Evolutionary conservation across 345 rosid genomes (phyloP).

Genomic region (Psidium friedrichsthalianum): DNA sequence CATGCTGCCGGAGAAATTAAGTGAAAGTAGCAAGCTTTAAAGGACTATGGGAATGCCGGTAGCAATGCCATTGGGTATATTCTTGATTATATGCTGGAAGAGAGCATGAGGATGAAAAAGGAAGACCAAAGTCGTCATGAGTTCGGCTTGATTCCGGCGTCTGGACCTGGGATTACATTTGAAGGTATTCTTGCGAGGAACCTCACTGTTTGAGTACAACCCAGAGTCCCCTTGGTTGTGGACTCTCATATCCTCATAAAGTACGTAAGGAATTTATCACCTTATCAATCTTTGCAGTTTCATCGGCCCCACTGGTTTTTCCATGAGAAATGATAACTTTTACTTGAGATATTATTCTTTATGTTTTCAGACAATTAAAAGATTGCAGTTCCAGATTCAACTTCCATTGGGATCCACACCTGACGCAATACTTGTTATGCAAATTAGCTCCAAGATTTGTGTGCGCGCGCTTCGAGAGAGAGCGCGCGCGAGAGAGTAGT

Average conservation of each 20-base stretch:
- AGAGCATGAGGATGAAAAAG: slow-evolving; percentile 31
- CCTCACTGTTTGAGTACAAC: slow-evolving; percentile 22
- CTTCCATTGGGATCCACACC: neutral
- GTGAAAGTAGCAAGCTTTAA: slow-evolving; percentile 66
- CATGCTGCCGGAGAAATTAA: slow-evolving; percentile 62
- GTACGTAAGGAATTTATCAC: neutral
- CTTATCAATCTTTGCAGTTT: neutral
- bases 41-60: slow-evolving; percentile 92
- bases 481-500: no score
- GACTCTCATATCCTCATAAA: neutral
- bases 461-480: neutral
- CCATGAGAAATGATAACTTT: neutral
- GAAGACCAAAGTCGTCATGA: slow-evolving; percentile 18
- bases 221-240: neutral
- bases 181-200: slow-evolving; percentile 92
- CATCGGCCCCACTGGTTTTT: neutral
- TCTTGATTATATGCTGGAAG: slow-evolving; percentile 84
- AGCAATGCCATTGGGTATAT: slow-evolving; percentile 89
- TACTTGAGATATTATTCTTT: neutral
- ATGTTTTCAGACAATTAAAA: neutral
- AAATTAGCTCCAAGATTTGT: neutral
- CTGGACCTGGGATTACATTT: slow-evolving; percentile 96
- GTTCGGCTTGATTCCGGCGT: slow-evolving; percentile 81
- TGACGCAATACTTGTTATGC: neutral
- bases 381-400: neutral